Evolutionary conservation across 2,329 filamentous ascomycete genomes (phyloP).

Genomic region (Xylariales sp.): DNA sequence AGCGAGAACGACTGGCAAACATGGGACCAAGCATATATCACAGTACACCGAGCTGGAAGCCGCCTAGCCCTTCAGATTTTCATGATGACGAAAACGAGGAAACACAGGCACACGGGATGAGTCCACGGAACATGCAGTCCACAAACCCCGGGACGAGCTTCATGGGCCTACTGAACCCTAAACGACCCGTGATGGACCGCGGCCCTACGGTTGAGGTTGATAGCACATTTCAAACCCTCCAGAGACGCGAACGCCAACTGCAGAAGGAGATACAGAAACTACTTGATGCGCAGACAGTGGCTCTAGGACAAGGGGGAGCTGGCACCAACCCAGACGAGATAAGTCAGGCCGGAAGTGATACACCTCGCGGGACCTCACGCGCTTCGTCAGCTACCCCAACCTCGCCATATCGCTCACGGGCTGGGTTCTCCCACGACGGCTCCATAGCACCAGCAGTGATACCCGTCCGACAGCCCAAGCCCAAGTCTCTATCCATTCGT

Average conservation of each 20-base stretch:
- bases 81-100: constrained; percentile 6
- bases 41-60: constrained; percentile 16
- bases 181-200: not conserved
- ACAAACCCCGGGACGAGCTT: constrained; percentile 18
- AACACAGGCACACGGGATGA: not conserved
- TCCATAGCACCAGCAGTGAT: constrained; percentile 33
- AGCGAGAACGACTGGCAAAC: constrained; percentile 1
- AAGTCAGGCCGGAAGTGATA: constrained; percentile 24
- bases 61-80: constrained; percentile 15
- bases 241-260: constrained; percentile 46
- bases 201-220: constrained; percentile 17
- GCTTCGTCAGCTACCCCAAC: constrained; percentile 11
- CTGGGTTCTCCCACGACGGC: constrained; percentile 29
- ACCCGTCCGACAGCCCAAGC: constrained; percentile 55
- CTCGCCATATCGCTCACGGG: constrained; percentile 17
- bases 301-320: constrained; percentile 31
- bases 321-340: constrained; percentile 13
- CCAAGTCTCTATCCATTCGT: constrained; percentile 50
- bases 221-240: constrained; percentile 23
- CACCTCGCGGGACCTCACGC: constrained; percentile 27
- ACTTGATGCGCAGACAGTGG: constrained; percentile 54
- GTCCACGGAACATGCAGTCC: not conserved
- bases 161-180: constrained; percentile 23
- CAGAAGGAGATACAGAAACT: constrained; percentile 54
- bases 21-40: constrained; percentile 5